A percentile compares a stretch with the other conserved stretches of the same genome.
Evolutionary conservation across 345 rosid genomes (phyloP).

Genomic region (Kandelia obovata): DNA sequence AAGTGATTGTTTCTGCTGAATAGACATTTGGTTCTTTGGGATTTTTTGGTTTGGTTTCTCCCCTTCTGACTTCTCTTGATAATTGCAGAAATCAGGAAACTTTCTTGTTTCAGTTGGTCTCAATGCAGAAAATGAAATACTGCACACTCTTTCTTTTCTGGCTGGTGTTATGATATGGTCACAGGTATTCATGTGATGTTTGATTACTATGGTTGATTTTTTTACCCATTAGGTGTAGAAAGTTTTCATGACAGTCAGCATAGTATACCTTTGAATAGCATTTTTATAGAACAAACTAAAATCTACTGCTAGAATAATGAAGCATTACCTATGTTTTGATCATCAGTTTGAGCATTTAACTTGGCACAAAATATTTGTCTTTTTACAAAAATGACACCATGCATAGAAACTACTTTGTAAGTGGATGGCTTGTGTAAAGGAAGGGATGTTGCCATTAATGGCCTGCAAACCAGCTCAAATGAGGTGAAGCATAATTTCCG

Average conservation of each 20-base stretch:
- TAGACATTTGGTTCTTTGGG: neutral
- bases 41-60: constrained; percentile 9
- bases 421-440: neutral
- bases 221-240: too few species aligned
- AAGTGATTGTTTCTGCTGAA: constrained; percentile 15
- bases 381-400: too few species aligned
- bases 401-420: too few species aligned
- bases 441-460: neutral
- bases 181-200: constrained; percentile 51
- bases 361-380: too few species aligned
- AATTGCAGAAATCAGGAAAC: constrained; percentile 63
- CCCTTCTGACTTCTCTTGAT: constrained; percentile 12
- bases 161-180: constrained; percentile 95
- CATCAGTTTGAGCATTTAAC: too few species aligned
- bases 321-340: too few species aligned
- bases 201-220: neutral
- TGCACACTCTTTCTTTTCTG: constrained; percentile 85
- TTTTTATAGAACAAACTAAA: too few species aligned
- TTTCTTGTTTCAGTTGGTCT: constrained; percentile 64
- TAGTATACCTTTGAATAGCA: too few species aligned
- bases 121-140: constrained; percentile 74
- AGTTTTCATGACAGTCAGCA: too few species aligned
- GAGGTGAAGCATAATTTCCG: too few species aligned
- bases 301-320: too few species aligned
- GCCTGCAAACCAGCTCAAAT: neutral